Base-by-base conservation (phyloP, 108 stramenopile species). In the Cylindrotheca fusiformis region DNA sequence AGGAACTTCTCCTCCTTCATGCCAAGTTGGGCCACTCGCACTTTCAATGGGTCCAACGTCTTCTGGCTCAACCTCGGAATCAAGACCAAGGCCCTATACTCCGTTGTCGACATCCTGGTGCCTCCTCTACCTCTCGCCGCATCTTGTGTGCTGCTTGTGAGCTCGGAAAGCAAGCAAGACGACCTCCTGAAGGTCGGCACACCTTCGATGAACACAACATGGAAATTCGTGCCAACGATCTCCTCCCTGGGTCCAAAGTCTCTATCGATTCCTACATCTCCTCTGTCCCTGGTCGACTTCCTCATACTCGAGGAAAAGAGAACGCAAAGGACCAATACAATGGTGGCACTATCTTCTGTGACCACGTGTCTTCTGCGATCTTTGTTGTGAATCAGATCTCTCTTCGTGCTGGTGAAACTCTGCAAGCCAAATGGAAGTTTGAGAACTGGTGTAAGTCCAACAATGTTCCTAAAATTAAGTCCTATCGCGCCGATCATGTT, bases 211-310 rank as follows among this genome's bases (percentile, higher is more conserved):
- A 52, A 14, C 47, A 23, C 4, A 32, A 58, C 25, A 48, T 28
- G 33, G 14, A 21, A 24, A 44, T 67, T 47, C 18, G 45, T n/a
- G 55, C 53, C 1, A 58, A 57, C 0, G 45, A 69, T 0, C 58
- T 77, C 4, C 27, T 36, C 20, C 76, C 81, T 45, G 77, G 77
- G 8, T 55, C 77, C 19, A 2, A 27, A 19, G 69, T 82, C 14
- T 75, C 69, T 5, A 63, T 74, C 24, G 81, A 82, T 48, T 74
- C 71, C 3, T 78, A 60, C 26, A 29, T 75, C 19, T 71, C 46
- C 23, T 22, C 47, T 5, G 50, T 44, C 4, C 18, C 17, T 12
- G 79, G 79, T 23, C 69, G 74, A 4, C 66, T 66, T 0, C 65
- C 58, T 4, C 19, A 54, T 21, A 57, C 73, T 4, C 27, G 22